Base-by-base conservation (phyloP, 805 yeast species). In the Pichia eremophila region DNA sequence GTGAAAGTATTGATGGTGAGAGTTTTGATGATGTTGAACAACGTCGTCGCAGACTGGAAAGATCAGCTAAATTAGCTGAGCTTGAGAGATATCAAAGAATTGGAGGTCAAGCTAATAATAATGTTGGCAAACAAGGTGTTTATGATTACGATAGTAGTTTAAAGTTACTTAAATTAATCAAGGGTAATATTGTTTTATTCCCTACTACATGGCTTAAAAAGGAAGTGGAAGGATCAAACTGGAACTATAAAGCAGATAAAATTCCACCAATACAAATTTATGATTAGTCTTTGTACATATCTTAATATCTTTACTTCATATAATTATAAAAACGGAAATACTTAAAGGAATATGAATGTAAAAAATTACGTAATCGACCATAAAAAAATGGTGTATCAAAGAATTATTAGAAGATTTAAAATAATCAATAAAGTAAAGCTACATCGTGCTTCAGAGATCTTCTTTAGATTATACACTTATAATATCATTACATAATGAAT, bases 211-310 rank as follows among this genome's bases (percentile, higher is more conserved):
- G 99, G 99, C 72, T 93, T 40, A 70, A 77, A 56, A 76, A 81
- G 49, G 99, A 93, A 65, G 77, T 89, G 31, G 96, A 90, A 48
- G 78, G 86, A 8, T 91, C 87, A 11, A 93, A 95, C 60, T 91
- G 98, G 98, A 90, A 89, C 63, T 90, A 87, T 70, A 87, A 83
- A 57, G 82, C 95, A 44, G 99, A 93, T 61, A 79, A 95, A 58
- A 70, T 93, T 28, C 96, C 98, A 6, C 99, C 99, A 1, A 79
- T 93, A 47, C 98, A 93, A 61, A 91, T 93, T 46, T 93, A 85
- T 63, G 91, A 89, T 58, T 88, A 57, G 25, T 34, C 6, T 2
- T 14, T 34, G 17, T 12, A 10, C 2, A 8, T 34, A 1, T 29
- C 6, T 10, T 1, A 1, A 11, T 29, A 4, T 29, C 32, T 29